Base-by-base conservation (phyloP, 2,329 filamentous ascomycete genomes). In the Leptographium wingfieldii region DNA sequence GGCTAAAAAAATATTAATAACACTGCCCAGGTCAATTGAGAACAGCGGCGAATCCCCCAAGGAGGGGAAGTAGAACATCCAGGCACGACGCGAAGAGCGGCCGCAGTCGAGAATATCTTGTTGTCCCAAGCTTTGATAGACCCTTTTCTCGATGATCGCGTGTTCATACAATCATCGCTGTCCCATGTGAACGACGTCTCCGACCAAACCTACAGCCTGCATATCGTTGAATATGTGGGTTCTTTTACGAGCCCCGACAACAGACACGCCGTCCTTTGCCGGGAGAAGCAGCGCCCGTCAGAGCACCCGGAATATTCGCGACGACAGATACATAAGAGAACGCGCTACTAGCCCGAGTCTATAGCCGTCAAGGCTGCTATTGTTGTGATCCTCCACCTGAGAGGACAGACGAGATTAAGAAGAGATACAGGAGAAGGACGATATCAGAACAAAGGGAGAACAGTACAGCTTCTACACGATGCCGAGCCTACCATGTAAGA, bases 401-500 rank as follows among this genome's bases (percentile, higher is more conserved):
- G 9, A 31, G 29, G 29, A 40, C 31, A 22, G 35, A 22, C 51
- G 27, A 54, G 40, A 9, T 14, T 35, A 59, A 3, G 38, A 33
- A 29, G 46, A 19, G 27, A 31, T n/a, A 29, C 31, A 31, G 31
- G 31, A 56, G 14, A 16, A 29, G 22, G n/a, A 3, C 55, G 25
- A n/a, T n/a, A 11, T 29, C 48, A 27, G n/a, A 38, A 6, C 14
- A 29, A 55, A 11, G 33, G 19, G 27, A 35, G 14, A 51, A 40
- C 35, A 46, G 16, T 22, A 7, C 25, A 16, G 2, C 3, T 19
- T n/a, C 22, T 16, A 53, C 58, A 70, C 64, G 59, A 72, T 72
- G 70, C 71, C 70, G 54, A 68, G 69, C 58, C 66, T 72, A 62
- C 71, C 69, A 54, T 59, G 69, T 71, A 61, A 19, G 38, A 31